Conservation (phyloP, 805 yeast species). For the Wickerhamiella parazyma region DNA sequence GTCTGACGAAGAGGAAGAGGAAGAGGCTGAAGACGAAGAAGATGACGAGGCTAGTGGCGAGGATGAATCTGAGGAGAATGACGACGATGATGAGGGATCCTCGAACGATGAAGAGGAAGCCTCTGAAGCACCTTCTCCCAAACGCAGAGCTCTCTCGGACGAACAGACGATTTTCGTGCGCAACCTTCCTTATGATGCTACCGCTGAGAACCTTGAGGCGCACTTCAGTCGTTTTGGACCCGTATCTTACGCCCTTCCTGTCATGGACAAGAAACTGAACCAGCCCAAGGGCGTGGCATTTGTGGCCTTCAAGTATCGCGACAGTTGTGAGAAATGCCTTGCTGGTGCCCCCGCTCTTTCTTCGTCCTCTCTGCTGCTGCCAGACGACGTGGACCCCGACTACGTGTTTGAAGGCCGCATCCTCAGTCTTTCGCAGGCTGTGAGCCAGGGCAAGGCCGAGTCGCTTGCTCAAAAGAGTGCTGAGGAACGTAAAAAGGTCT, state of each 20-base stretch:
- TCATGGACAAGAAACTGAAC: slow-evolving; percentile 71
- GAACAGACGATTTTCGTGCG: slow-evolving; percentile 63
- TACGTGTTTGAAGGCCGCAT: slow-evolving; percentile 91
- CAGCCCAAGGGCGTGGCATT: slow-evolving; percentile 90
- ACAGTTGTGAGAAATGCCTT: slow-evolving; percentile 54
- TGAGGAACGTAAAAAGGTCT: slow-evolving; percentile 51
- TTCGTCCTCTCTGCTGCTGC: slow-evolving; percentile 55
- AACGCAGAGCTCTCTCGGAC: slow-evolving; percentile 25
- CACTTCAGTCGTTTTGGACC: slow-evolving; percentile 79
- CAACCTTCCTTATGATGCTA: slow-evolving; percentile 90
- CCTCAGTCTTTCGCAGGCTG: slow-evolving; percentile 68
- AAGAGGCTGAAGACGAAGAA: slow-evolving; percentile 24
- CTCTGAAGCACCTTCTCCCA: slow-evolving; percentile 19
- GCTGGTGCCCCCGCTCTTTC: slow-evolving; percentile 63
- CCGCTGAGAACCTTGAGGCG: slow-evolving; percentile 57
- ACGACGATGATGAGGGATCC: slow-evolving; percentile 28
- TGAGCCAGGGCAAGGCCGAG: slow-evolving; percentile 72
- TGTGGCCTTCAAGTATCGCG: slow-evolving; percentile 62
- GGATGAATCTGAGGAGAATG: slow-evolving; percentile 21
- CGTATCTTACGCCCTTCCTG: slow-evolving; percentile 87
- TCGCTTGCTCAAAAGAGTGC: slow-evolving; percentile 61
- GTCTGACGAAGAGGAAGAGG: slow-evolving; percentile 28
- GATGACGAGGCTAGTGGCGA: slow-evolving; percentile 24
- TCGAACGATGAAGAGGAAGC: slow-evolving; percentile 26
- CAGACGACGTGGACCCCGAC: slow-evolving; percentile 78